phyloP scores from a whole-genome alignment of 2,329 filamentous ascomycete genomes.

The Didymellaceae sp. region DNA sequence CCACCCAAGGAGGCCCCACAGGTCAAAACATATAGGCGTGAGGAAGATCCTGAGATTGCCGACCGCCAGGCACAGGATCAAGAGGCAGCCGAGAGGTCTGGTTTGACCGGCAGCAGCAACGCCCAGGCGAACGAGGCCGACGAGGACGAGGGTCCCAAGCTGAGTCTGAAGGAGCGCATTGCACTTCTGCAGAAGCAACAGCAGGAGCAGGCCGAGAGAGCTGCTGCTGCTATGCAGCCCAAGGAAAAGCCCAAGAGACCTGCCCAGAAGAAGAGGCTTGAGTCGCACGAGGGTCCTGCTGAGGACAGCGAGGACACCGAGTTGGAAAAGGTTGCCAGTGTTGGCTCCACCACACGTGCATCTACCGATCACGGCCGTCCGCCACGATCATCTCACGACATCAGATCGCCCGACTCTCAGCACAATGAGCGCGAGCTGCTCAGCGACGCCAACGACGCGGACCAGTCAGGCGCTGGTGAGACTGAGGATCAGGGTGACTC shows the following conservation, averaged over 20 bases:
- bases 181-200: conserved; percentile 94
- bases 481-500: conserved; percentile 67
- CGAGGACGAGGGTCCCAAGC: conserved; percentile 81
- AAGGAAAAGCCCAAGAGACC: conserved; percentile 85
- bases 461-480: conserved; percentile 68
- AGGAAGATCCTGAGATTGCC: conserved; percentile 76
- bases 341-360: conserved; percentile 42
- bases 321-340: conserved; percentile 46
- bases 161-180: conserved; percentile 93
- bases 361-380: conserved; percentile 51
- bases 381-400: conserved; percentile 47
- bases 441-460: conserved; percentile 70
- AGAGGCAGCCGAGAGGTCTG: conserved; percentile 73
- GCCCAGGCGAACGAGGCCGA: conserved; percentile 57
- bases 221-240: conserved; percentile 75
- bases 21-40: conserved; percentile 79
- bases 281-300: conserved; percentile 49
- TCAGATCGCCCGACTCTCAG: conserved; percentile 48
- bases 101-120: conserved; percentile 56
- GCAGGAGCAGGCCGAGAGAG: conserved; percentile 82
- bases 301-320: conserved; percentile 47
- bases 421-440: conserved; percentile 59
- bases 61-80: conserved; percentile 70
- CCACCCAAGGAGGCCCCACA: conserved; percentile 75
- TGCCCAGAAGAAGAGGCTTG: conserved; percentile 69